Conservation (phyloP, 2,329 filamentous ascomycete species). For the Colletotrichum sidae region DNA sequence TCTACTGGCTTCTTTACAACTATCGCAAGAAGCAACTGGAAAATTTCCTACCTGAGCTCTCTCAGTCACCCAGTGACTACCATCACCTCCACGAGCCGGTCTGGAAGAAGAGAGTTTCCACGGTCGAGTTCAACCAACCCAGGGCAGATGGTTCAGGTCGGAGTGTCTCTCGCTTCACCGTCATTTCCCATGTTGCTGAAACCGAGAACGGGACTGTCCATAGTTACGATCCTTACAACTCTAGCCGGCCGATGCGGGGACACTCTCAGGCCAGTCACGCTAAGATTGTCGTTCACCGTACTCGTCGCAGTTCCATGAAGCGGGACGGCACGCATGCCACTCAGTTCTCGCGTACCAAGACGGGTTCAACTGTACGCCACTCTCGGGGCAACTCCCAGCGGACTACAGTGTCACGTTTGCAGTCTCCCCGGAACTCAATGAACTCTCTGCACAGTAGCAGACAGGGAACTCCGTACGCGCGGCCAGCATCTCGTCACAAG, state of each 20-base stretch:
- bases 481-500: slow-evolving; percentile 59
- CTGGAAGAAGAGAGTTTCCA: slow-evolving; percentile 71
- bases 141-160: slow-evolving; percentile 61
- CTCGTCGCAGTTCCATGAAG: slow-evolving; percentile 33
- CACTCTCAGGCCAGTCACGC: slow-evolving; percentile 68
- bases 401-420: slow-evolving; percentile 44
- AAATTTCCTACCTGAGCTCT: slow-evolving; percentile 83
- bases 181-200: slow-evolving; percentile 72
- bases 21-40: slow-evolving; percentile 89
- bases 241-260: slow-evolving; percentile 64
- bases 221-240: slow-evolving; percentile 88
- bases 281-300: slow-evolving; percentile 76
- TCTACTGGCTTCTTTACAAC: slow-evolving; percentile 86
- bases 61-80: slow-evolving; percentile 91
- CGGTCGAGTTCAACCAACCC: slow-evolving; percentile 67
- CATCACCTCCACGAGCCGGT: slow-evolving; percentile 77
- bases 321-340: slow-evolving; percentile 48
- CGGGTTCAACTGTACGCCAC: slow-evolving; percentile 44
- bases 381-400: slow-evolving; percentile 48
- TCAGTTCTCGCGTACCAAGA: slow-evolving; percentile 49
- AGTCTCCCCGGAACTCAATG: slow-evolving; percentile 56
- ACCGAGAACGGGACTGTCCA: slow-evolving; percentile 61
- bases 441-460: slow-evolving; percentile 62
- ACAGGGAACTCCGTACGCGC: slow-evolving; percentile 55
- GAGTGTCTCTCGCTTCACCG: slow-evolving; percentile 71